phyloP scores from a whole-genome alignment of 805 yeast species.

The Hanseniaspora valbyensis region DNA sequence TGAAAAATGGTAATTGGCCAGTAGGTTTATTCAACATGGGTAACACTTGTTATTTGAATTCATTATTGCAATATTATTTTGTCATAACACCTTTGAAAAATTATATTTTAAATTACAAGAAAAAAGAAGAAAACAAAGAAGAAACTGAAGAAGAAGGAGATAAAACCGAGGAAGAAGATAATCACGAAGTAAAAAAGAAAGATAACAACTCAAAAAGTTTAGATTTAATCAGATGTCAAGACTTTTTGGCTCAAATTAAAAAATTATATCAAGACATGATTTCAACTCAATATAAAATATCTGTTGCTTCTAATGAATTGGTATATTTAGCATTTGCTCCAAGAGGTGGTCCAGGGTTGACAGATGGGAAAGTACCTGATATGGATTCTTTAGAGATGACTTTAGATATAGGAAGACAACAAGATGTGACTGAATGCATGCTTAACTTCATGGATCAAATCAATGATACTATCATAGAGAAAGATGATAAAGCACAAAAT shows the following conservation, averaged over 20 bases:
- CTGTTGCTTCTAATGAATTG: constrained; percentile 70
- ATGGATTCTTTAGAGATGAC: constrained; percentile 63
- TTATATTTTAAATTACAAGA: constrained; percentile 47
- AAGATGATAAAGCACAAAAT: constrained; percentile 59
- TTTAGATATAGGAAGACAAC: constrained; percentile 78
- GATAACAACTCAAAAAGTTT: constrained; percentile 74
- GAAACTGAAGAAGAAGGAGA: too few relatives aligned
- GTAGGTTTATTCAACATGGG: constrained; percentile 91
- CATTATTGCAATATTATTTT: constrained; percentile 81
- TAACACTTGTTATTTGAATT: constrained; percentile 88
- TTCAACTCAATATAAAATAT: constrained; percentile 47
- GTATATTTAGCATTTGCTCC: constrained; percentile 83
- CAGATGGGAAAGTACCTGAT: constrained; percentile 11
- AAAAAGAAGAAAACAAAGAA: constrained; percentile 26
- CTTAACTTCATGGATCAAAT: constrained; percentile 85
- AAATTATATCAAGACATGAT: constrained; percentile 62
- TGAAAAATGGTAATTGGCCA: constrained; percentile 67
- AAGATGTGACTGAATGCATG: constrained; percentile 95
- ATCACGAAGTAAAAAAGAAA: constrained; percentile 25
- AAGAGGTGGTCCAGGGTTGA: constrained; percentile 6
- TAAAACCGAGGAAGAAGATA: too few relatives aligned
- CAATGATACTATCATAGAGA: constrained; percentile 66
- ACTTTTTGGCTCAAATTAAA: constrained; percentile 64
- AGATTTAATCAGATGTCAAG: constrained; percentile 72
- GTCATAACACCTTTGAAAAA: constrained; percentile 72